A percentile compares a stretch with the other conserved stretches of the same genome.
These are phyloP conservation scores for Fonsecaea multimorphosa DNA, from an alignment of 2,329 filamentous ascomycete species.

Conservation along the genomic window DNA sequence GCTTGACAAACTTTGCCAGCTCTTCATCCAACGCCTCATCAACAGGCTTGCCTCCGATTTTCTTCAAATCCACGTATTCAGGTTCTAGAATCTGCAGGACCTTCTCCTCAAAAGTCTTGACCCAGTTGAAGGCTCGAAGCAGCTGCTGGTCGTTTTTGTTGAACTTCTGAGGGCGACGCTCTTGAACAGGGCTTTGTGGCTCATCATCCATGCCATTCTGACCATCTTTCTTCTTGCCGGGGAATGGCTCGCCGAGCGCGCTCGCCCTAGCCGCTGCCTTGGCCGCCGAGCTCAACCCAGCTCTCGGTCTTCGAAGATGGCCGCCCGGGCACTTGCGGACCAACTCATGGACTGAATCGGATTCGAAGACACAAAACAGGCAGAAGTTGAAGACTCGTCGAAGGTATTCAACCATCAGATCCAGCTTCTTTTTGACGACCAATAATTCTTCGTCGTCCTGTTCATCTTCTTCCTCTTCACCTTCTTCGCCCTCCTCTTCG, in stretches of 20 bases:
- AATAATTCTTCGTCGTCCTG: slow-evolving; percentile 88
- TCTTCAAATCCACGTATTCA: slow-evolving; percentile 82
- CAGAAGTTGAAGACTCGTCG: slow-evolving; percentile 98
- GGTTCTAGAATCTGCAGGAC: slow-evolving; percentile 90
- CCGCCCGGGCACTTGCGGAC: slow-evolving; percentile 95
- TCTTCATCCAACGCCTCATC: slow-evolving; percentile 90
- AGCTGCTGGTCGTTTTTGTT: slow-evolving; percentile 89
- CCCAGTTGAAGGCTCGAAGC: slow-evolving; percentile 96
- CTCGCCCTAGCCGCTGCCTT: slow-evolving; percentile 86
- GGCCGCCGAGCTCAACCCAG: slow-evolving; percentile 80
- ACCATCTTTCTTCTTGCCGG: slow-evolving; percentile 75
- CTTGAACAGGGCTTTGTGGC: slow-evolving; percentile 66
- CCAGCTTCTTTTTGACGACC: slow-evolving; percentile 94
- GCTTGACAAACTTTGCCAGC: slow-evolving; percentile 84
- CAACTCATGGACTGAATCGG: slow-evolving; percentile 94
- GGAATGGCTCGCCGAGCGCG: slow-evolving; percentile 81
- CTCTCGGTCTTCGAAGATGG: slow-evolving; percentile 89
- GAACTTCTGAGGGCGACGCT: slow-evolving; percentile 72
- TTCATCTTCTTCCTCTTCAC: slow-evolving; percentile 80
- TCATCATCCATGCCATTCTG: slow-evolving; percentile 67
- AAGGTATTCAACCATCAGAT: slow-evolving; percentile 93
- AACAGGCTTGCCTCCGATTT: slow-evolving; percentile 84
- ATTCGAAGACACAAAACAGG: slow-evolving; percentile 99
- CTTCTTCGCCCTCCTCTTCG: slow-evolving; percentile 75
- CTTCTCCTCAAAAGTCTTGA: slow-evolving; percentile 98